Conservation (phyloP, 805 yeast species). For the Kuraishia floccosa region DNA sequence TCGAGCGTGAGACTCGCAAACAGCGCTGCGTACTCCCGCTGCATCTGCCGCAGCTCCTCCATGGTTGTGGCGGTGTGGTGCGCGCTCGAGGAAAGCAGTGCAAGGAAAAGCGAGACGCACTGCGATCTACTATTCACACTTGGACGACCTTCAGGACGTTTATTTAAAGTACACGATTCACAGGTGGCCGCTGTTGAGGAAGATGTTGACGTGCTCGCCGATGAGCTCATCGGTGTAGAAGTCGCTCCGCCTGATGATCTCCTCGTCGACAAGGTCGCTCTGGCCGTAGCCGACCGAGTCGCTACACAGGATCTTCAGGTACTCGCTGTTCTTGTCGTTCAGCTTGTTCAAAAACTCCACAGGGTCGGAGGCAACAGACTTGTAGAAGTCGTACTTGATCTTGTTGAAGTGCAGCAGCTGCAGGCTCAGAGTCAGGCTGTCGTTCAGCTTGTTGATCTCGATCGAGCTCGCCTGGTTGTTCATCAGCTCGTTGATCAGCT, state of each 20-base stretch:
- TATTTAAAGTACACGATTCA: slow-evolving; percentile 9
- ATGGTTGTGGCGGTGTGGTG: no score
- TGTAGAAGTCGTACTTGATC: slow-evolving; percentile 69
- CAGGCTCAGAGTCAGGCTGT: slow-evolving; percentile 31
- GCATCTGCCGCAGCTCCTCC: neutral
- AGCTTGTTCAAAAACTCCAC: slow-evolving; percentile 62
- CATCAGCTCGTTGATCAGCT: slow-evolving; percentile 29
- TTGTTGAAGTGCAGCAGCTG: slow-evolving; percentile 42
- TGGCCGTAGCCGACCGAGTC: slow-evolving; percentile 35
- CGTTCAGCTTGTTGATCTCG: slow-evolving; percentile 22
- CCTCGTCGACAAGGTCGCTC: slow-evolving; percentile 50
- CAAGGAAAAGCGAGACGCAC: no score
- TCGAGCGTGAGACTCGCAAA: neutral
- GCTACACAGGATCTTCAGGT: slow-evolving; percentile 75
- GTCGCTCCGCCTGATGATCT: slow-evolving; percentile 71
- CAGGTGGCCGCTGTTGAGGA: slow-evolving; percentile 47
- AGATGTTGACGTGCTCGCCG: slow-evolving; percentile 66
- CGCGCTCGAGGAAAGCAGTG: no score
- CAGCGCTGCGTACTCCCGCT: neutral
- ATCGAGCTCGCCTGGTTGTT: slow-evolving; percentile 28
- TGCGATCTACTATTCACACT: no score
- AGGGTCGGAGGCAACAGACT: slow-evolving; percentile 67
- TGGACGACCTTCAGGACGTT: no score
- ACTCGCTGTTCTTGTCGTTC: slow-evolving; percentile 71
- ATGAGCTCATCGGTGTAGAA: slow-evolving; percentile 75